Percentiles rank a stretch among this genome's conserved stretches.
phyloP scores from a whole-genome alignment of 2,329 filamentous ascomycete species.

The Phialophora tarda region DNA sequence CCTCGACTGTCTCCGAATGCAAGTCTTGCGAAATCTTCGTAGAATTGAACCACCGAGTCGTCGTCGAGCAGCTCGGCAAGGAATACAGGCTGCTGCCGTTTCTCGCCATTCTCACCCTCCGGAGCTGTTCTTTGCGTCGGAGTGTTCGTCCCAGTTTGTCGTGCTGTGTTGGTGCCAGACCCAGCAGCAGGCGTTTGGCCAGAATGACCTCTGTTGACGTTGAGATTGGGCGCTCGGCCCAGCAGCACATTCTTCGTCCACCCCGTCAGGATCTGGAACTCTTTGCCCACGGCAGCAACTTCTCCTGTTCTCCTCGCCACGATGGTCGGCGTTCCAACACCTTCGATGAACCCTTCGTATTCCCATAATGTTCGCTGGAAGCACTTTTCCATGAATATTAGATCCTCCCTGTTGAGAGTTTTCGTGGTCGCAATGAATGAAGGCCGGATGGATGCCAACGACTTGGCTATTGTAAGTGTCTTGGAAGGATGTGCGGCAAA shows the following conservation, averaged over 20 bases:
- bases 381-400: slow-evolving; percentile 97
- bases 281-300: slow-evolving; percentile 92
- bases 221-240: slow-evolving; percentile 84
- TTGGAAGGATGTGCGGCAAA: slow-evolving; percentile 71
- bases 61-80: slow-evolving; percentile 92
- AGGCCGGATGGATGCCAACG: slow-evolving; percentile 85
- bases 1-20: slow-evolving; percentile 91
- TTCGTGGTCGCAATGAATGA: slow-evolving; percentile 92
- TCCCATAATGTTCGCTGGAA: slow-evolving; percentile 92
- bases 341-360: slow-evolving; percentile 89
- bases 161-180: slow-evolving; percentile 48
- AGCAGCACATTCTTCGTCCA: slow-evolving; percentile 91
- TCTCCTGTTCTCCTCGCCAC: slow-evolving; percentile 92
- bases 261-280: slow-evolving; percentile 93
- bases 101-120: slow-evolving; percentile 41
- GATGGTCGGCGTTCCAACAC: slow-evolving; percentile 86
- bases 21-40: slow-evolving; percentile 90
- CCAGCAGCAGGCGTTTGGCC: slow-evolving; percentile 43
- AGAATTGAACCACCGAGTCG: slow-evolving; percentile 90
- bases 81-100: slow-evolving; percentile 76
- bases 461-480: slow-evolving; percentile 81
- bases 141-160: slow-evolving; percentile 55
- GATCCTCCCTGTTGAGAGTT: slow-evolving; percentile 83
- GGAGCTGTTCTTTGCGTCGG: slow-evolving; percentile 43
- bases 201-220: slow-evolving; percentile 73